Conservation (phyloP, 148 eudicot genomes). For the Drosera capensis region DNA sequence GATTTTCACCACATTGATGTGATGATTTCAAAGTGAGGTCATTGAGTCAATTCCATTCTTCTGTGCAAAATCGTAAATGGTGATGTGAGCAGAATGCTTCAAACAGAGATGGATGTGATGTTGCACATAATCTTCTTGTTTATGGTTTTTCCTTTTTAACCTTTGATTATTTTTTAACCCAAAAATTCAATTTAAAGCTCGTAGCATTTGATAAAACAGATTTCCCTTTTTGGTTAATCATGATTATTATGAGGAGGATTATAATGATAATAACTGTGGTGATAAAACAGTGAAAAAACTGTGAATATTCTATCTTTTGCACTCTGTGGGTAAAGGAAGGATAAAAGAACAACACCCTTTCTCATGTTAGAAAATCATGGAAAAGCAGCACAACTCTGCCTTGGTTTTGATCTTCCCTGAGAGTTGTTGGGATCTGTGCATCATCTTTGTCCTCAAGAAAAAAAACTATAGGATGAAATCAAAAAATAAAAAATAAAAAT, state of each 20-base stretch:
- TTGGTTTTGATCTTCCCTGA: slow-evolving; percentile 18
- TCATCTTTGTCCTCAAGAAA: slow-evolving; percentile 11
- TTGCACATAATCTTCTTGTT: neutral
- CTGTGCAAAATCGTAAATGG: slow-evolving; percentile 15
- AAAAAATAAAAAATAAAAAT: neutral
- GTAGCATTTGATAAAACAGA: no score
- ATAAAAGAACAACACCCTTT: slow-evolving; percentile 5
- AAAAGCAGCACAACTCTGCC: slow-evolving; percentile 15
- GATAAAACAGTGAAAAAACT: slow-evolving; percentile 17
- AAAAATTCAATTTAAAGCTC: no score
- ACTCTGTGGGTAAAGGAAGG: slow-evolving; percentile 3
- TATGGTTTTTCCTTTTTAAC: slow-evolving; percentile 1
- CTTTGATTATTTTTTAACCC: slow-evolving; percentile 4
- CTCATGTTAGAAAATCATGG: slow-evolving; percentile 39
- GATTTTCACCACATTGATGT: slow-evolving; percentile 6
- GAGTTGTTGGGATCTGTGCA: slow-evolving; percentile 42
- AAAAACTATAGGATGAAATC: neutral
- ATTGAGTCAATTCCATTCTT: slow-evolving; percentile 9
- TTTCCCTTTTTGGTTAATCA: no score
- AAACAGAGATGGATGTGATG: neutral
- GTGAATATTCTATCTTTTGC: slow-evolving; percentile 38
- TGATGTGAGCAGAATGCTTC: slow-evolving; percentile 14
- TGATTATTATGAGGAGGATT: no score
- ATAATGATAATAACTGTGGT: neutral
- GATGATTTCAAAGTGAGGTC: no score